phyloP scores from a whole-genome alignment of 2,329 filamentous ascomycete genomes.

The Fusarium sp. region DNA sequence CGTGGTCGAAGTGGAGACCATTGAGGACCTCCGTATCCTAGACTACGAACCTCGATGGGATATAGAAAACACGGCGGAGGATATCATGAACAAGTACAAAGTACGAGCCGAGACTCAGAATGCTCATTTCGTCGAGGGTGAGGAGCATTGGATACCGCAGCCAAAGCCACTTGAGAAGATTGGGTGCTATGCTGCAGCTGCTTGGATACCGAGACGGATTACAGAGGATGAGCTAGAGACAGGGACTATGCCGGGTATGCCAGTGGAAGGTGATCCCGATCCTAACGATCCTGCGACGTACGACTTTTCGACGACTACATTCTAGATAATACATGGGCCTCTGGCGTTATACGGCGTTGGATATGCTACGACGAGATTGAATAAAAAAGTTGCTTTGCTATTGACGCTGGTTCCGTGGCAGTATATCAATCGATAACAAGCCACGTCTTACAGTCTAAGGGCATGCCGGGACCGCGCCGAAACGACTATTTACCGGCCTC shows the following conservation, averaged over 20 bases:
- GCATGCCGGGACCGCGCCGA: background rate
- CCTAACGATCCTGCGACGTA: background rate
- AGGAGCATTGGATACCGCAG: slow-evolving; percentile 9
- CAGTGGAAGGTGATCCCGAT: background rate
- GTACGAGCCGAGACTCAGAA: background rate
- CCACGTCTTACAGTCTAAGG: background rate
- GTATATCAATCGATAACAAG: background rate
- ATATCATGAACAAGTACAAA: background rate
- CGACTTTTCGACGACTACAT: background rate
- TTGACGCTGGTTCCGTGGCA: background rate
- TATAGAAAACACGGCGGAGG: background rate
- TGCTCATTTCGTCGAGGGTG: background rate
- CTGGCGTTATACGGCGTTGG: background rate
- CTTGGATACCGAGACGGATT: background rate
- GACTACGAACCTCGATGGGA: background rate
- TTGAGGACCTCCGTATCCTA: background rate
- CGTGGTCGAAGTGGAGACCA: background rate
- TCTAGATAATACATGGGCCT: background rate
- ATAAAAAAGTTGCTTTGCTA: background rate
- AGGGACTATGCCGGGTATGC: background rate
- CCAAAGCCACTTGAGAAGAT: background rate
- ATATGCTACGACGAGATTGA: background rate
- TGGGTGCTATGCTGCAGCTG: background rate
- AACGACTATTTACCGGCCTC: background rate
- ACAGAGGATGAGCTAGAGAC: background rate